Percentiles rank a stretch among this genome's conserved stretches.
phyloP scores from a whole-genome alignment of 1,284 basidiomycete species.

The Trichosporon ovoides region DNA sequence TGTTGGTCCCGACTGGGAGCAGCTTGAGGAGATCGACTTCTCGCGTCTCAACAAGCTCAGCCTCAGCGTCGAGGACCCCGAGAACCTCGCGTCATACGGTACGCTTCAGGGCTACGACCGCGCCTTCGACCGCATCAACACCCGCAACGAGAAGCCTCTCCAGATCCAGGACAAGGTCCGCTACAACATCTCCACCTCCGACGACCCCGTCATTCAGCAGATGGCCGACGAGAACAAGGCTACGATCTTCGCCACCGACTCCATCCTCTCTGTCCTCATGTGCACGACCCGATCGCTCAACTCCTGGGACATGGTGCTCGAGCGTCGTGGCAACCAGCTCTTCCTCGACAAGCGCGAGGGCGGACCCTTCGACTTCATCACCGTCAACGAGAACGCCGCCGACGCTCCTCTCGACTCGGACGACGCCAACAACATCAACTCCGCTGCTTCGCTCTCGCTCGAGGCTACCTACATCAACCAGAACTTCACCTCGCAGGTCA shows the following conservation, averaged over 20 bases:
- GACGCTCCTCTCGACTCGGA: conserved; percentile 87
- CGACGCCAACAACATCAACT: conserved; percentile 72
- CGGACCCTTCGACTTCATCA: conserved; percentile 92
- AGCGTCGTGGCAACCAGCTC: conserved; percentile 85
- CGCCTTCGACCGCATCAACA: conserved; percentile 89
- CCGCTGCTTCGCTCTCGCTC: conserved; percentile 85
- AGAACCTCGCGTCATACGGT: conserved; percentile 80
- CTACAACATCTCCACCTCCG: conserved; percentile 95
- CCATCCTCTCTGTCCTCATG: conserved; percentile 95
- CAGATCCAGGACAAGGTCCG: conserved; percentile 91
- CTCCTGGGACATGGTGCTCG: conserved; percentile 97
- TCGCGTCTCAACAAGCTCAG: conserved; percentile 84
- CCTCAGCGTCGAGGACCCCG: conserved; percentile 84
- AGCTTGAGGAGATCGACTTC: conserved; percentile 97
- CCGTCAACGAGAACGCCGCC: conserved; percentile 96
- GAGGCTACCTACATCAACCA: conserved; percentile 99
- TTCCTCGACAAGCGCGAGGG: conserved; percentile 99
- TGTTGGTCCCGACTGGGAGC: conserved; percentile 84
- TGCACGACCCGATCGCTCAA: conserved; percentile 90
- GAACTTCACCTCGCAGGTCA: conserved; percentile 96
- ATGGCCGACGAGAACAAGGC: conserved; percentile 72
- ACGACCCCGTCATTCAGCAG: conserved; percentile 92
- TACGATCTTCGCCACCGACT: conserved; percentile 89
- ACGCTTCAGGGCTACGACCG: conserved; percentile 92
- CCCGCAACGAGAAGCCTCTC: conserved; percentile 82